Percentiles rank a stretch among this genome's conserved stretches.
These are phyloP conservation scores for Fusarium tricinctum DNA, from an alignment of 2,329 filamentous ascomycete genomes.

Conservation along the genomic window DNA sequence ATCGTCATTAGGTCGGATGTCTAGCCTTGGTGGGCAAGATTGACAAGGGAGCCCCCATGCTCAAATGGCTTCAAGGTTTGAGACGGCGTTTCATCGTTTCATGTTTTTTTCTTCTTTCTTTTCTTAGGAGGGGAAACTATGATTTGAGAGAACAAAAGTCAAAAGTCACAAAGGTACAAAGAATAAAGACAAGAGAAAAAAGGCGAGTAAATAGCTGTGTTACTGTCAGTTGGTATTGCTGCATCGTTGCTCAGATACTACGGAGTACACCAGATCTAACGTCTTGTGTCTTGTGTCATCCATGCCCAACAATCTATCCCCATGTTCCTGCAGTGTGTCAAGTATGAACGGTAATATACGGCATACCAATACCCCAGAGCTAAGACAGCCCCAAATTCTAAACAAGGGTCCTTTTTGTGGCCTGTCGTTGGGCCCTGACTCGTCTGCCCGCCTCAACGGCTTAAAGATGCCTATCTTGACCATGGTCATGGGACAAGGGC, in stretches of 20 bases:
- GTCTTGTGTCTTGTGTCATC: neutral
- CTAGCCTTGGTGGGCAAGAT: slow-evolving; percentile 18
- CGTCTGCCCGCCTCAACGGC: slow-evolving; percentile 31
- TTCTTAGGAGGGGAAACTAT: neutral
- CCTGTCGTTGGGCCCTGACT: slow-evolving; percentile 22
- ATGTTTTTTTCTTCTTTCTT: no score
- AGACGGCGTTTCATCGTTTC: slow-evolving; percentile 41
- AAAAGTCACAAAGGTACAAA: neutral
- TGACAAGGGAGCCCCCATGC: slow-evolving; percentile 34
- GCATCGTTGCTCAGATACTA: neutral
- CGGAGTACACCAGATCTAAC: neutral
- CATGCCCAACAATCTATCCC: neutral
- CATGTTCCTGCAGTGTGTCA: no score
- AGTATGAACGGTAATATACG: neutral
- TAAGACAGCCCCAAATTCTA: neutral
- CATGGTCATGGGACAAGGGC: slow-evolving; percentile 24
- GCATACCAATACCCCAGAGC: neutral
- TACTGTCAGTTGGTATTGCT: neutral
- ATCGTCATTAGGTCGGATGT: slow-evolving; percentile 14
- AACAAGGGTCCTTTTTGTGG: neutral
- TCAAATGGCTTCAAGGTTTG: slow-evolving; percentile 36
- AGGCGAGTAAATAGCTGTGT: slow-evolving; percentile 1
- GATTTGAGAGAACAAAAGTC: slow-evolving; percentile 1
- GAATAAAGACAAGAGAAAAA: neutral
- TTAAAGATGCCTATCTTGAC: slow-evolving; percentile 16